These are phyloP conservation scores for Ogataea hybrid DNA, from an alignment of 1,139 yeast genomes.

Conservation along the genomic window DNA sequence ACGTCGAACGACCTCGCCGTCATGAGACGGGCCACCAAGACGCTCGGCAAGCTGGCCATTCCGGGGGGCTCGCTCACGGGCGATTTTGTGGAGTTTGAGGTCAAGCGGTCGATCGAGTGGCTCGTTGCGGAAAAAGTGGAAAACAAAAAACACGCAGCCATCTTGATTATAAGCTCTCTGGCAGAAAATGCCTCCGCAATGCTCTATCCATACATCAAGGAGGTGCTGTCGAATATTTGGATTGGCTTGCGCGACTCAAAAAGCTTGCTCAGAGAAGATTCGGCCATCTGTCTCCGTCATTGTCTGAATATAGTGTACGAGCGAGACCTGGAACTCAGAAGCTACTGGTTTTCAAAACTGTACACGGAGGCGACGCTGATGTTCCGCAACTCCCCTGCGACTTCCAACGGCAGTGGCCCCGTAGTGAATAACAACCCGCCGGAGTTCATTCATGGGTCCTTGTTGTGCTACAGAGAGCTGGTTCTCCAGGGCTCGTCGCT, in stretches of 20 bases:
- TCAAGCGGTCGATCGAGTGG: conserved; percentile 89
- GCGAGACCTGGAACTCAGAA: conserved; percentile 69
- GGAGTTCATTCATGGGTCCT: conserved; percentile 82
- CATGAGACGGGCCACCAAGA: conserved; percentile 81
- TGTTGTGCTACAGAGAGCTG: conserved; percentile 79
- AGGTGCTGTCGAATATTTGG: conserved; percentile 84
- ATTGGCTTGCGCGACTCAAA: conserved; percentile 78
- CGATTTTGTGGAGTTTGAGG: conserved; percentile 91
- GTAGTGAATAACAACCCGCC: conserved; percentile 36
- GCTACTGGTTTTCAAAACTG: conserved; percentile 71
- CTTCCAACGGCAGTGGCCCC: conserved; percentile 7
- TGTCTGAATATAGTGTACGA: conserved; percentile 78
- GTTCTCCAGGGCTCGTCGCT: conserved; percentile 65
- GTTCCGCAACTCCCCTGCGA: conserved; percentile 20
- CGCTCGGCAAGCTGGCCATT: conserved; percentile 83
- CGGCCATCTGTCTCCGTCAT: conserved; percentile 76
- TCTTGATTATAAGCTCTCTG: conserved; percentile 75
- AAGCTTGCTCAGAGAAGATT: conserved; percentile 71
- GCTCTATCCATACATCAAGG: conserved; percentile 72
- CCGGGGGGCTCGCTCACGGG: conserved; percentile 90
- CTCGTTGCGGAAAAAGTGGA: conserved; percentile 78
- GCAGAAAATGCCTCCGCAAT: conserved; percentile 88
- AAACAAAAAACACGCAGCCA: conserved; percentile 85
- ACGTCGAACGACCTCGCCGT: conserved; percentile 81
- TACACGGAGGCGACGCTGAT: conserved; percentile 34